Evolutionary conservation across 495 filamentous ascomycete species (phyloP), one percentile per base, ranked within the genome.

Genomic region (Choiromyces venosus): DNA sequence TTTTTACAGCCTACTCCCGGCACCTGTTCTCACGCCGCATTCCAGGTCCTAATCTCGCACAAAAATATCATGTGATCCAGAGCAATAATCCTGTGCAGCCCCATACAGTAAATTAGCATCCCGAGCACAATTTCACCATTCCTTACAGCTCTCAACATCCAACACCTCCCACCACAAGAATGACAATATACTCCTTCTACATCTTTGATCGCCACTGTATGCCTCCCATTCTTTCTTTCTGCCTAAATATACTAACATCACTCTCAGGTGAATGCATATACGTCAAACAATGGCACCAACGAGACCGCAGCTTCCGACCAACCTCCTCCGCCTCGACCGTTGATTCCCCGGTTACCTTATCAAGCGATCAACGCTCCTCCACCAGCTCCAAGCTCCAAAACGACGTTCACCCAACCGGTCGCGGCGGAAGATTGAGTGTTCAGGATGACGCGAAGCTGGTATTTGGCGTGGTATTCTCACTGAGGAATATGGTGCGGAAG

Each of bases 181-280:
- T 98, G 95, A 88, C 91, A 71, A 91, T 98, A 81, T 97, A 97
- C 83, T 93, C 93, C 52, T 96, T 98, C 85, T 98, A 97, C 86
- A 97, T 99, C 80, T 99, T 99, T 79, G 95, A 99, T 83, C 91
- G 95, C 76, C 95, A 99, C 83, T 96, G 95, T 98, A 87, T 80
- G 86, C 76, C 46, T n/a, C n/a, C 46, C 37, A 21, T 67, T 29
- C 29, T 29, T 29, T 29, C n/a, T 29, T 44, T 42, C n/a, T 68
- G 21, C 36, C 37, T 71, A 68, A 74, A 25, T 33, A 76, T 76
- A 74, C 66, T 72, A 67, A 70, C 46, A 25, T 38, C 42, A 61
- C 19, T n/a, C 77, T 16, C 44, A 94, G 95, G 96, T 81, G 95
- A 98, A 84, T 99, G 95, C 85, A 94, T 98, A 83, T 99, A 99